Evolutionary conservation across 2,329 filamentous ascomycete species (phyloP), one percentile per base, ranked within the genome.

Genomic region (Microdochium bolleyi): DNA sequence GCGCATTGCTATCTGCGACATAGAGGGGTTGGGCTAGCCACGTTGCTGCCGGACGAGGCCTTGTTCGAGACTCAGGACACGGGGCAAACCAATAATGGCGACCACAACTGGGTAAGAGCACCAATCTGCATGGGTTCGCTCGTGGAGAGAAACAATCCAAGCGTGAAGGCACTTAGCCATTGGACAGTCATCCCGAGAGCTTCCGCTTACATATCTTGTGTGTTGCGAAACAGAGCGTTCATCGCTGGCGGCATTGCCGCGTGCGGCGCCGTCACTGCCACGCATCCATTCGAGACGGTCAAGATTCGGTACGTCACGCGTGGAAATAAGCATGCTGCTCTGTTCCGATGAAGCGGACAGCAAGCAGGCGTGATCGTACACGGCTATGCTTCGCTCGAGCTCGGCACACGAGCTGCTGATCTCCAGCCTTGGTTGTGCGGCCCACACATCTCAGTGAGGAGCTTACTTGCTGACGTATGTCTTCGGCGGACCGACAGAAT

Each of bases 231-330:
- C 62, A 84, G 92, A 60, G 89, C 91, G 56, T 99, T 99, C 77
- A 84, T 97, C 64, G 92, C 94, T 53, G 94, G 94, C 68, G 94
- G 94, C 67, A 88, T 99, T 66, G 94, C 94, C 67, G 94, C 94
- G 59, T 97, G 92, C 73, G 94, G 94, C 66, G 94, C 94, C 59
- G 94, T 99, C 54, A 97, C 92, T 41, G 92, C 95, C 59, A 97
- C 94, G 50, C 94, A 99, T 72, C 92, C 92, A 53, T 97, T 97
- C 74, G 94, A 99, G 74, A 97, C 92, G 13, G 91, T 99, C 69
- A 99, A 99, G 82, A 97, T 97, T 67, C 88, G 92, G 87, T 92
- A 77, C 67, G 78, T 66, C 46, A 24, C 22, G 19, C 7, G 16
- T 5, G 9, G 21, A n/a, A 4, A 41, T 16, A 16, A 19, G 14